Conservation (phyloP, 1,139 yeast species). For the Debaryomyces psychrophilus region DNA sequence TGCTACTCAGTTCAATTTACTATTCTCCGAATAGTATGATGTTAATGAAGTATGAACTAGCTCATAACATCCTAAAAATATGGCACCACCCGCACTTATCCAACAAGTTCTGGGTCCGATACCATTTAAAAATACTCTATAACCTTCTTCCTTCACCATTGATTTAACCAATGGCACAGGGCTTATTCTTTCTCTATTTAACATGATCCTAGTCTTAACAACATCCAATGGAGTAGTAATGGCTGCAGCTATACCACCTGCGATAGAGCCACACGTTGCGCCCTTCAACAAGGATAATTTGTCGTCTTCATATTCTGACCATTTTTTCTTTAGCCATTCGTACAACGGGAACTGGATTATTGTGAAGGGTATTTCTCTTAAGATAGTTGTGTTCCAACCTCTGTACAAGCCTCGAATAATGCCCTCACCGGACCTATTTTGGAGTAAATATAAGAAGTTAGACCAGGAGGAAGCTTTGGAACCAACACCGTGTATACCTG, state of each 20-base stretch:
- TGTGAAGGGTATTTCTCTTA: constrained; percentile 96
- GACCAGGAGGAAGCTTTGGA: constrained; percentile 65
- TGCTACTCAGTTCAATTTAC: not conserved
- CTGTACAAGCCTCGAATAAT: constrained; percentile 76
- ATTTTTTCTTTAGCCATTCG: constrained; percentile 69
- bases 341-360: constrained; percentile 93
- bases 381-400: constrained; percentile 90
- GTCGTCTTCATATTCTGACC: constrained; percentile 43
- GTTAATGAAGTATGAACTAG: constrained; percentile 47
- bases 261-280: constrained; percentile 91
- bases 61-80: constrained; percentile 92
- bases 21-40: constrained; percentile 2
- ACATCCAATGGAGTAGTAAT: constrained; percentile 92
- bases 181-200: constrained; percentile 56
- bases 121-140: constrained; percentile 71
- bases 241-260: constrained; percentile 96
- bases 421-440: constrained; percentile 74
- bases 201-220: constrained; percentile 88
- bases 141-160: constrained; percentile 68
- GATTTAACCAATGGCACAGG: constrained; percentile 47
- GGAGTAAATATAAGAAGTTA: constrained; percentile 59
- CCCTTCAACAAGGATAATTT: constrained; percentile 69
- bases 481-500: constrained; percentile 52
- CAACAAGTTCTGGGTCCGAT: constrained; percentile 94
- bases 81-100: constrained; percentile 98